Percentiles rank a stretch among this genome's conserved stretches.
Evolutionary conservation across 176 grass and related monocot species (phyloP).

Genomic region (Rhipidocladum racemiflorum): DNA sequence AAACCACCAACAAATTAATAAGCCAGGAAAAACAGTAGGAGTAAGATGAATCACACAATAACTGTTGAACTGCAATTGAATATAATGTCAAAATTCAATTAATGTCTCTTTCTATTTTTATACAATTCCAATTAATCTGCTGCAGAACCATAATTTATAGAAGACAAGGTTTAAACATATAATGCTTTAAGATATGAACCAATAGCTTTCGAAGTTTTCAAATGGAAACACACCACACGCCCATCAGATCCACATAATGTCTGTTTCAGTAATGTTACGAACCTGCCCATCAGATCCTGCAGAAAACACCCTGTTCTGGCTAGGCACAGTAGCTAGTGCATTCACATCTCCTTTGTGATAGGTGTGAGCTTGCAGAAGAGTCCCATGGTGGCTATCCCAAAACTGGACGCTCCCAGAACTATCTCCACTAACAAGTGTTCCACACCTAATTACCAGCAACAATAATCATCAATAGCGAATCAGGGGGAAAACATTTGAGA

Average conservation of each 20-base stretch:
- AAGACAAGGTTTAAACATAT: background rate
- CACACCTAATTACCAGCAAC: constrained; percentile 59
- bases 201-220: background rate
- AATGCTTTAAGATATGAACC: background rate
- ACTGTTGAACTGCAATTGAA: background rate
- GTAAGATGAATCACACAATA: background rate
- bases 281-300: constrained; percentile 99
- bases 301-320: constrained; percentile 83
- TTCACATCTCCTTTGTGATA: constrained; percentile 84
- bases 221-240: background rate
- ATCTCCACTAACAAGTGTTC: constrained; percentile 92
- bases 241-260: constrained; percentile 25
- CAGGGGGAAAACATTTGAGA: background rate
- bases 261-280: constrained; percentile 43
- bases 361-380: constrained; percentile 81
- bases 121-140: background rate
- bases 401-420: constrained; percentile 90
- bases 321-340: constrained; percentile 75
- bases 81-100: background rate
- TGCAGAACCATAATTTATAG: background rate
- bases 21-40: background rate
- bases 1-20: constrained; percentile 8
- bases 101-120: background rate
- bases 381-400: constrained; percentile 88
- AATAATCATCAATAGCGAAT: constrained; percentile 33